Conservation (phyloP, 306 rosid genomes). For the Vigna trinervia region DNA sequence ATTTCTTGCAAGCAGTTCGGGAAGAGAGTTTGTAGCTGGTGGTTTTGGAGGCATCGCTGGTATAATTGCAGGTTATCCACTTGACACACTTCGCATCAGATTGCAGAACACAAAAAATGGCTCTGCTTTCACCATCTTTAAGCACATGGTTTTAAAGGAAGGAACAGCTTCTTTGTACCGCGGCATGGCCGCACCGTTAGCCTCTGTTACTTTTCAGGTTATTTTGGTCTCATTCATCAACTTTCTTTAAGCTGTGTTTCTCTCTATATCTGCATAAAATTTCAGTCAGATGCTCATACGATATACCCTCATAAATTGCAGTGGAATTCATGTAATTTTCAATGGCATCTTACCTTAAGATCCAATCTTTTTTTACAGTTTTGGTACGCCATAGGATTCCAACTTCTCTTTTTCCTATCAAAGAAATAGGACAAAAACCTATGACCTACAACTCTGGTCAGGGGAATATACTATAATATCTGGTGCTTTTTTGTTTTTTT, state of each 20-base stretch:
- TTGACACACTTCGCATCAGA: slow-evolving; percentile 75
- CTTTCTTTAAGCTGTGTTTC: neutral
- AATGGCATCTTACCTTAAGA: no score
- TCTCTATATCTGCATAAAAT: neutral
- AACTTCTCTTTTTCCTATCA: slow-evolving; percentile 11
- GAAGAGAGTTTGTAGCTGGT: slow-evolving; percentile 90
- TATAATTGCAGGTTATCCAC: slow-evolving; percentile 78
- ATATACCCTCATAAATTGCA: neutral
- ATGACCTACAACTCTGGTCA: neutral
- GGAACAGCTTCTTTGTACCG: slow-evolving; percentile 78
- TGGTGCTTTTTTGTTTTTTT: neutral
- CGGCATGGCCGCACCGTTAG: slow-evolving; percentile 90
- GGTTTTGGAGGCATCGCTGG: slow-evolving; percentile 94
- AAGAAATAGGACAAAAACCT: slow-evolving; percentile 4
- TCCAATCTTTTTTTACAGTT: neutral
- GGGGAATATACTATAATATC: slow-evolving; percentile 10
- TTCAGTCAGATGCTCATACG: slow-evolving; percentile 2
- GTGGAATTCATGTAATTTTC: slow-evolving; percentile 23
- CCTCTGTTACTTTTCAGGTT: slow-evolving; percentile 91
- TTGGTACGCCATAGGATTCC: slow-evolving; percentile 6
- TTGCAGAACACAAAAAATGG: slow-evolving; percentile 62
- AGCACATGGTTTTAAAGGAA: slow-evolving; percentile 57
- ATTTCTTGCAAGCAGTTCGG: slow-evolving; percentile 79
- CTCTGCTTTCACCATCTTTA: slow-evolving; percentile 66
- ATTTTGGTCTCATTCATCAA: neutral